Conservation (phyloP, 108 stramenopile species). For the Cyclostephanos tholiformis region DNA sequence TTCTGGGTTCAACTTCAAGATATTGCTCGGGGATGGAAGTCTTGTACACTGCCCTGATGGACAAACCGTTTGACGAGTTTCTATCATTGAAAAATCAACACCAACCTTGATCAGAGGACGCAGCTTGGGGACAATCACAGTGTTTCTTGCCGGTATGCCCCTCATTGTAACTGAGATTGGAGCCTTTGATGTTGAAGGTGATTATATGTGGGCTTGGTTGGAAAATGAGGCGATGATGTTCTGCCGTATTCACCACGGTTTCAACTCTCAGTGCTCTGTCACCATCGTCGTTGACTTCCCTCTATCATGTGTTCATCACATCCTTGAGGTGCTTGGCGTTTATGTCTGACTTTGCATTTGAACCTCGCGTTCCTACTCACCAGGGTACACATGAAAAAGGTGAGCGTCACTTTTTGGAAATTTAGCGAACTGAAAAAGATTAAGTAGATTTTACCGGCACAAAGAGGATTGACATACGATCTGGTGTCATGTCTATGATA, state of each 20-base stretch:
- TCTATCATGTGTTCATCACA: background rate
- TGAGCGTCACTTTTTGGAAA: too few relatives aligned
- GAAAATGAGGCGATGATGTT: background rate
- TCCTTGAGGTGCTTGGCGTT: constrained; percentile 6
- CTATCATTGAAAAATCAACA: background rate
- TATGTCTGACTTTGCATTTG: background rate
- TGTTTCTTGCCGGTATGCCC: background rate
- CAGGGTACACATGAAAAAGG: too few relatives aligned
- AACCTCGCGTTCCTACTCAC: too few relatives aligned
- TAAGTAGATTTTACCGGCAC: too few relatives aligned
- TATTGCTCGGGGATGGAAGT: background rate
- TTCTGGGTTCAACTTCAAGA: background rate
- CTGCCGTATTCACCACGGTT: background rate
- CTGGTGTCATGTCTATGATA: too few relatives aligned
- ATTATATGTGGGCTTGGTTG: background rate
- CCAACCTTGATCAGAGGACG: background rate
- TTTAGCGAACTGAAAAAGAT: too few relatives aligned
- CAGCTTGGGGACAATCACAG: background rate
- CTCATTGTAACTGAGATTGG: background rate
- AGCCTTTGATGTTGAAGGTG: background rate
- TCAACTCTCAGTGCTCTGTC: background rate
- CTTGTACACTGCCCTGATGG: background rate
- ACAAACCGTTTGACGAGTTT: background rate
- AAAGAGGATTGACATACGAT: too few relatives aligned
- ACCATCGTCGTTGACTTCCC: background rate